Evolutionary conservation across 768 basidiomycete species (phyloP).

Genomic region (Clathrus columnatus): DNA sequence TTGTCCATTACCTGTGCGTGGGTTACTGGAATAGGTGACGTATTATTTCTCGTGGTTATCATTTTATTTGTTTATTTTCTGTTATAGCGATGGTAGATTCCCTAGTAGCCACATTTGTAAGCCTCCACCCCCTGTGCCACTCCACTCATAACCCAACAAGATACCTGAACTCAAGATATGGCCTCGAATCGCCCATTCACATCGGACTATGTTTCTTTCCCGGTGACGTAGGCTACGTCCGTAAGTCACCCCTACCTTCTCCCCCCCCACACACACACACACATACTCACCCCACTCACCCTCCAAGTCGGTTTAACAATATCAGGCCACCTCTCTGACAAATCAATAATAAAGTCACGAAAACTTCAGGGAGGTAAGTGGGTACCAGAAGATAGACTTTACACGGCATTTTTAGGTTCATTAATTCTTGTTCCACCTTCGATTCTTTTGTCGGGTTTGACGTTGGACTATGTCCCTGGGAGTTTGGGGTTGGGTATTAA

Average conservation of each 20-base stretch:
- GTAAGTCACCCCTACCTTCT: background rate
- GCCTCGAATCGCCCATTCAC: background rate
- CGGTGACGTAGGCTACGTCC: background rate
- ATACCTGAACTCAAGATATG: background rate
- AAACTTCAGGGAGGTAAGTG: slow-evolving; percentile 43
- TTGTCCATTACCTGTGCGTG: background rate
- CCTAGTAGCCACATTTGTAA: background rate
- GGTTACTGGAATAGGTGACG: background rate
- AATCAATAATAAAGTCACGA: slow-evolving; percentile 40
- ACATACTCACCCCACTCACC: background rate
- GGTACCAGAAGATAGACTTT: slow-evolving; percentile 63
- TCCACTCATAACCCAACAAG: background rate
- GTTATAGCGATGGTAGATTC: background rate
- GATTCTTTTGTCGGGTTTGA: slow-evolving; percentile 37
- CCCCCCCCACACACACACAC: background rate
- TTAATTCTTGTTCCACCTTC: slow-evolving; percentile 46
- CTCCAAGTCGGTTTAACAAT: slow-evolving; percentile 48
- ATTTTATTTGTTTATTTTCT: background rate
- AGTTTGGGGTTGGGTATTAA: slow-evolving; percentile 40
- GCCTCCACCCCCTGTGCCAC: background rate
- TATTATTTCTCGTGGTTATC: background rate
- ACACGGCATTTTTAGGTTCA: slow-evolving; percentile 39
- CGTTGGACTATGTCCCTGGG: slow-evolving; percentile 43
- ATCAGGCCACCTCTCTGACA: slow-evolving; percentile 51
- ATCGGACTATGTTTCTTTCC: slow-evolving; percentile 3